Percentiles rank a stretch among this genome's conserved stretches.
Evolutionary conservation across 1,139 yeast species (phyloP).

Genomic region (Candida smagusa): DNA sequence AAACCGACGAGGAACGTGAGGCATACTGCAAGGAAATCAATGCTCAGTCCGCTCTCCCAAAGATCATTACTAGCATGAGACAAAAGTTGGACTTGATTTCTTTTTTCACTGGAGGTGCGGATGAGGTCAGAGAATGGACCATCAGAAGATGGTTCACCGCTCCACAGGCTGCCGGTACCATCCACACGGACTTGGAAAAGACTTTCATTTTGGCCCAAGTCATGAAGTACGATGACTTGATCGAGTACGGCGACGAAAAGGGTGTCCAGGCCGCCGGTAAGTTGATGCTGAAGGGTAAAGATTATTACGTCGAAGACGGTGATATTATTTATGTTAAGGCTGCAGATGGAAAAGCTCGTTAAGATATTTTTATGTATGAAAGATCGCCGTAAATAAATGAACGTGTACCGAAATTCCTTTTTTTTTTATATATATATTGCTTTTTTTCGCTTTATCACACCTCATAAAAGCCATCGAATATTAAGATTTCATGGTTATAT

Average conservation of each 20-base stretch:
- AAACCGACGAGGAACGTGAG: slow-evolving; percentile 84
- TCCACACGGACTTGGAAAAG: slow-evolving; percentile 60
- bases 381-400: no score
- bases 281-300: slow-evolving; percentile 92
- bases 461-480: no score
- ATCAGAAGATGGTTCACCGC: slow-evolving; percentile 82
- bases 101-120: slow-evolving; percentile 82
- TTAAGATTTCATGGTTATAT: no score
- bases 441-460: no score
- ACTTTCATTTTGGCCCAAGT: slow-evolving; percentile 51
- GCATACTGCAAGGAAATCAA: slow-evolving; percentile 87
- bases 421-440: no score
- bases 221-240: slow-evolving; percentile 49
- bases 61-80: slow-evolving; percentile 82
- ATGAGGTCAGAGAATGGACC: slow-evolving; percentile 88
- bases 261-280: slow-evolving; percentile 93
- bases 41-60: slow-evolving; percentile 83
- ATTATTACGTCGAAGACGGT: slow-evolving; percentile 83
- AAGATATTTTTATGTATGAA: slow-evolving; percentile 12
- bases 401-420: no score
- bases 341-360: slow-evolving; percentile 86
- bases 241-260: slow-evolving; percentile 81
- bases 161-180: slow-evolving; percentile 87
- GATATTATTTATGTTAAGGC: slow-evolving; percentile 93
- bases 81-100: slow-evolving; percentile 78